Evolutionary conservation across 2,329 filamentous ascomycete species (phyloP).

Genomic region (Sordariomycetes sp.): DNA sequence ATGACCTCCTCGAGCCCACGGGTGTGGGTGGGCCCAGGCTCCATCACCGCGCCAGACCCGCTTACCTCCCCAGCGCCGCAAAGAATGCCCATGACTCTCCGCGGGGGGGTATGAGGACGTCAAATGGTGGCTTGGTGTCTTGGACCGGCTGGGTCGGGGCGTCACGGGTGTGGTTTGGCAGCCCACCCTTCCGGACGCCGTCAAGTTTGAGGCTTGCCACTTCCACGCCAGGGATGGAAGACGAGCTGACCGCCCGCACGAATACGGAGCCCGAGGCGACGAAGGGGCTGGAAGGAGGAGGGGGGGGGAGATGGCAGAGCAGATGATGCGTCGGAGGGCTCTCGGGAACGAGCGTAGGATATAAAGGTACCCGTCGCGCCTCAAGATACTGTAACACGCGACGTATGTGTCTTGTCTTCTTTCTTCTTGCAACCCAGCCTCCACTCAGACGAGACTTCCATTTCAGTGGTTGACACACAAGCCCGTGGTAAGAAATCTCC

Average conservation of each 20-base stretch:
- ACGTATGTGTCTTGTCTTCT: background rate
- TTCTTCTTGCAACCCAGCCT: background rate
- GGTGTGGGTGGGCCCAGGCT: constrained; percentile 1
- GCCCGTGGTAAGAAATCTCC: background rate
- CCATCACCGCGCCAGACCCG: background rate
- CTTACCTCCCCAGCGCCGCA: background rate
- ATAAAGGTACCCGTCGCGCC: background rate
- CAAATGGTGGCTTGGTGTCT: background rate
- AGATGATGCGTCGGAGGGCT: background rate
- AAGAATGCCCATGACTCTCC: background rate
- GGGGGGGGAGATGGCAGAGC: background rate
- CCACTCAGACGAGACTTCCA: background rate
- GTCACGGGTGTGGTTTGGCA: background rate
- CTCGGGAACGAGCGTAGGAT: background rate
- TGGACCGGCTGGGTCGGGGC: background rate
- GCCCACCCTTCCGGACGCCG: background rate
- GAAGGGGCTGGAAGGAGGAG: background rate
- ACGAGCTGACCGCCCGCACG: background rate
- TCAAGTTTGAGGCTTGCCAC: background rate
- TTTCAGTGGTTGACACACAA: background rate
- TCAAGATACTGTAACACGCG: background rate
- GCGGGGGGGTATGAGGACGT: background rate
- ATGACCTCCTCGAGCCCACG: background rate
- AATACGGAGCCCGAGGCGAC: background rate
- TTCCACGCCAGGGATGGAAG: background rate